These are phyloP conservation scores for Trichoderma virens DNA, from an alignment of 495 filamentous ascomycete genomes.

Conservation along the genomic window DNA sequence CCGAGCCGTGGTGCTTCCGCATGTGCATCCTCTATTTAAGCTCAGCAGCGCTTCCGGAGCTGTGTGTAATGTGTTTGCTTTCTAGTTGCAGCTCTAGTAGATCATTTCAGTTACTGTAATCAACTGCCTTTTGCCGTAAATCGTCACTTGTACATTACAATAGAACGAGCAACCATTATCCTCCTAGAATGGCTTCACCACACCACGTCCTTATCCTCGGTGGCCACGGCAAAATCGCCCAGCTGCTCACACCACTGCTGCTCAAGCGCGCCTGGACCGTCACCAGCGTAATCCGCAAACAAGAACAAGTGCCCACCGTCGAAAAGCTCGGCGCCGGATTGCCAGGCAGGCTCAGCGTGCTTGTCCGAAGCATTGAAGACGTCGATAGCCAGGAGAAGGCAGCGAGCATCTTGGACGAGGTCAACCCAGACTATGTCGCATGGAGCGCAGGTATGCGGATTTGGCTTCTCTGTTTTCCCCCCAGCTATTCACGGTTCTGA, in stretches of 20 bases:
- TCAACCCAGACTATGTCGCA: slow-evolving; percentile 62
- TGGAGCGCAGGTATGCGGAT: slow-evolving; percentile 61
- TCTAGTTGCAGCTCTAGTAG: no score
- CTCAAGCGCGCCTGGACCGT: slow-evolving; percentile 65
- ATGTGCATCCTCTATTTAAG: neutral
- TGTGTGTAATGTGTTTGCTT: no score
- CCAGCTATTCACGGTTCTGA: neutral
- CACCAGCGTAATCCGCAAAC: slow-evolving; percentile 67
- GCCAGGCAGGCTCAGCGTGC: slow-evolving; percentile 44
- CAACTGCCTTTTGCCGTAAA: no score
- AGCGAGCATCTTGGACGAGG: slow-evolving; percentile 49
- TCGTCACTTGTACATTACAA: no score
- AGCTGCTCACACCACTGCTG: slow-evolving; percentile 69
- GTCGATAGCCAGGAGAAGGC: slow-evolving; percentile 57
- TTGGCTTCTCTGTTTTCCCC: neutral
- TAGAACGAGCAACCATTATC: no score
- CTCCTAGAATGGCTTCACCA: slow-evolving; percentile 13
- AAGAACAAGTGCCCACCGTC: slow-evolving; percentile 57
- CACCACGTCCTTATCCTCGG: slow-evolving; percentile 65
- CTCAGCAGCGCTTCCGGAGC: neutral
- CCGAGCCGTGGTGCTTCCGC: neutral
- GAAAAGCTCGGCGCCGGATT: slow-evolving; percentile 47
- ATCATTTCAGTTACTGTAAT: no score
- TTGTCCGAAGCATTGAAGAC: slow-evolving; percentile 63
- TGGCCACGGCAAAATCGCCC: slow-evolving; percentile 72